Evolutionary conservation across 179 eudicot genomes (phyloP), one percentile per base, ranked within the genome.

Genomic region (Actinidia arguta): DNA sequence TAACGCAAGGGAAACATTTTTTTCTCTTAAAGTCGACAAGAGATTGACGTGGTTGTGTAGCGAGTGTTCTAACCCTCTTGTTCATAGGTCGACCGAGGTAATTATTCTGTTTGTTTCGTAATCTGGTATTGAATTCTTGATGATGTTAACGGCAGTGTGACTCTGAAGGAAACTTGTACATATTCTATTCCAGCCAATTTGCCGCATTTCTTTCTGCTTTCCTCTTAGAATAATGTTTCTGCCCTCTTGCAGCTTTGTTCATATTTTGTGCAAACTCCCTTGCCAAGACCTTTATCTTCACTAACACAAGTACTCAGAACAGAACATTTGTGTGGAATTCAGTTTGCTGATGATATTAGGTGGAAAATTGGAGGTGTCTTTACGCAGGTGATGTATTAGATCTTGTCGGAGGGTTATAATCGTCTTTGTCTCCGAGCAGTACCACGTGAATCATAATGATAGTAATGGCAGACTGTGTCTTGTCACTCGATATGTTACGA

Each of bases 21-120:
- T 93, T 62, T 88, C 93, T 8, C 93, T 93, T 50, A 88, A 88
- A 83, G 90, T 69, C 27, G 95, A 87, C 44, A 91, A 88, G 88
- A 88, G 94, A 54, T 59, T 92, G 75, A 81, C 83, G 75, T 93
- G 97, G 95, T 85, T 93, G 86, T 81, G 69, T 58, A 79, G 87
- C 46, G 92, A 93, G 88, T 92, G 95, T 86, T 88, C 82, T 68
- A 16, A 79, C 64, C 58, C 76, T 39, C 24, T 85, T 27, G 67
- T 78, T 73, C 83, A 67, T 81, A 83, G 79, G 76, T 42, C 52
- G 56, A 67, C 55, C 16, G 52, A 75, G 16, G 55, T 20, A 63
- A 20, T 9, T 27, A 12, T 59, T 36, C 46, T 63, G 51, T 10
- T 52, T 47, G 44, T 14, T 39, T 36, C 17, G n/a, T n/a, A n/a